Evolutionary conservation across 345 rosid genomes (phyloP), one percentile per base, ranked within the genome.

Genomic region (Theobroma cacao): DNA sequence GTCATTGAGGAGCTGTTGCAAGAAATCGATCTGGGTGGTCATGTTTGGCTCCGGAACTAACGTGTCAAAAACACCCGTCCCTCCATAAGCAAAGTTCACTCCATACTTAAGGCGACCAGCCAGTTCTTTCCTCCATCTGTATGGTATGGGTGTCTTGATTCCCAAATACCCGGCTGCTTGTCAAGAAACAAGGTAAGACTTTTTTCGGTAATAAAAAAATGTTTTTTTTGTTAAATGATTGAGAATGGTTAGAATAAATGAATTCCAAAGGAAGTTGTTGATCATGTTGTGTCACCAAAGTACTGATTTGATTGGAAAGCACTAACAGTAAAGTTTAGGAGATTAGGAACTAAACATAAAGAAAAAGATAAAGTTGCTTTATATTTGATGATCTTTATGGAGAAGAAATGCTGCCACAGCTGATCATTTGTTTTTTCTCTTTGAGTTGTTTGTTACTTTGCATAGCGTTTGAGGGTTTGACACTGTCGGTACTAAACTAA

Each of bases 11-110:
- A 91, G 79, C 10, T 75, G 78, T 68, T 89, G 82, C 62, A 93
- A 87, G 72, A 75, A 83, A 77, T 82, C 88, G 48, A 93, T 92
- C 75, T 95, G 99, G 72, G 87, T 80, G 0, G 91, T 90, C 98
- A 93, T 89, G 77, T 95, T 91, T 22, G 98, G 98, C 7, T 63
- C 74, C 15, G 81, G 52, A 36, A 15, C 24, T 11, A 64, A 4
- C 2, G 97, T 89, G 34, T 88, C 82, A 50, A 95, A 91, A 55
- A 93, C 97, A 5, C 99, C 97, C 0, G 96, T 90, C 28, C 96
- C 97, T 64, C 98, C 99, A 30, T 77, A 86, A 0, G 98, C 99
- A 72, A 90, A 92, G 77, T 95, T 95, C 87, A 95, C 82, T 22
- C 99, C 98, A 40, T 73, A 64, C 48, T 73, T 75, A 74, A 87